A percentile compares a stretch with the other conserved stretches of the same genome.
Conservation (phyloP, 192 early-diverging fungal species). For the Pilobolus umbonatus region DNA sequence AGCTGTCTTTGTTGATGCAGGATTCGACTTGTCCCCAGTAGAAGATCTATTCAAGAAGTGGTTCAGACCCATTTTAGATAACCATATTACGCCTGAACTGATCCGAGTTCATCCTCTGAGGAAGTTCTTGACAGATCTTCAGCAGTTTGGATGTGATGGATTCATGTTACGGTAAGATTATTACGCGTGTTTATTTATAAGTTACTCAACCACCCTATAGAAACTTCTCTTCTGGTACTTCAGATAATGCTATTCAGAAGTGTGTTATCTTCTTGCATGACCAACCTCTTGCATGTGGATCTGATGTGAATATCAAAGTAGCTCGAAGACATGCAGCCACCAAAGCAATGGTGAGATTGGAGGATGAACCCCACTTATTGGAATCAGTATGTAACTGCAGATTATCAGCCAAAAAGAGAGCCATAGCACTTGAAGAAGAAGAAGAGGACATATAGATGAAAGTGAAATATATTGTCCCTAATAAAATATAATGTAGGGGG, state of each 20-base stretch:
- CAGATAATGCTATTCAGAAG: slow-evolving; percentile 19
- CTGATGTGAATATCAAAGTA: slow-evolving; percentile 33
- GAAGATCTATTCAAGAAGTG: slow-evolving; percentile 35
- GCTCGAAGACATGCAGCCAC: slow-evolving; percentile 39
- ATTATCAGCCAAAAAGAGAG: not conserved
- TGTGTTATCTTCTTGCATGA: slow-evolving; percentile 44
- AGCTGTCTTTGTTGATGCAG: slow-evolving; percentile 80
- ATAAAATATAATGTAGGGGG: too few relatives aligned
- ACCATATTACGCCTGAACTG: slow-evolving; percentile 39
- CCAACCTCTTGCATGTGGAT: slow-evolving; percentile 20
- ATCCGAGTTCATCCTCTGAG: slow-evolving; percentile 45
- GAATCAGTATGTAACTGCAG: slow-evolving; percentile 33
- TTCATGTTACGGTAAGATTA: slow-evolving; percentile 36
- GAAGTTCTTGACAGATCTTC: slow-evolving; percentile 31
- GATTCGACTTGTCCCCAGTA: slow-evolving; percentile 54
- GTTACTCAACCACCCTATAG: slow-evolving; percentile 15
- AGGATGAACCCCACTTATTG: slow-evolving; percentile 26
- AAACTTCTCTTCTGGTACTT: slow-evolving; percentile 24
- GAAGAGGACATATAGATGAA: too few relatives aligned
- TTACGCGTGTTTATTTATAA: slow-evolving; percentile 1
- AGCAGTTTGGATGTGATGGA: slow-evolving; percentile 37
- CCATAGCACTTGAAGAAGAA: not conserved
- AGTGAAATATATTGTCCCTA: too few relatives aligned
- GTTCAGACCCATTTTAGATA: slow-evolving; percentile 35
- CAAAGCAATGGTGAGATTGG: slow-evolving; percentile 22